These are phyloP conservation scores for Fraxinus pennsylvanica DNA, from an alignment of 257 asterid genomes.

Conservation along the genomic window DNA sequence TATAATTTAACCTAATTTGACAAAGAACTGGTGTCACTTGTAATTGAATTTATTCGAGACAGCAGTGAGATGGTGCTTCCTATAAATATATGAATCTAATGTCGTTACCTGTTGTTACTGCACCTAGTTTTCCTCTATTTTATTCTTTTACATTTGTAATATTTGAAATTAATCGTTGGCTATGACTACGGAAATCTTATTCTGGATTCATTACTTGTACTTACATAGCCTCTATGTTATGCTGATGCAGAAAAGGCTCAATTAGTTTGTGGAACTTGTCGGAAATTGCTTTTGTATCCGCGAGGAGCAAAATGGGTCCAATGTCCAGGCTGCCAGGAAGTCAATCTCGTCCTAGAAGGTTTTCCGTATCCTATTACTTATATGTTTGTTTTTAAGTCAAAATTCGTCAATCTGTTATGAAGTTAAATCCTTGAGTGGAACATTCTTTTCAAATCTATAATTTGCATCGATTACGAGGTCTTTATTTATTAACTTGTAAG, in stretches of 20 bases:
- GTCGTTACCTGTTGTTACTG: not conserved
- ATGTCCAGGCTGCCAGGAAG: constrained; percentile 78
- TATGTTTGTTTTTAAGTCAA: constrained; percentile 10
- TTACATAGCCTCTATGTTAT: constrained; percentile 12
- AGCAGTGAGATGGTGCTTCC: not conserved
- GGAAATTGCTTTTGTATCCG: constrained; percentile 67
- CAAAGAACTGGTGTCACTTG: not conserved
- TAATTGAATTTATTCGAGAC: not conserved
- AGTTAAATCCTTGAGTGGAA: constrained; percentile 6
- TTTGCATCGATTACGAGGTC: not conserved
- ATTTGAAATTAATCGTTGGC: not conserved
- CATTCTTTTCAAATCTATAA: not conserved
- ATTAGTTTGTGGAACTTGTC: constrained; percentile 92
- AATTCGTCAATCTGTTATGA: not conserved
- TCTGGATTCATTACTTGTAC: constrained; percentile 12
- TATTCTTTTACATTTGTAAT: not conserved
- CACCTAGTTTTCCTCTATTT: not conserved
- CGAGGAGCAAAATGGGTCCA: constrained; percentile 77
- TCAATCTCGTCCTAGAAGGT: constrained; percentile 91
- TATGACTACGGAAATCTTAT: not conserved
- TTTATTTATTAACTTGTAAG: not conserved
- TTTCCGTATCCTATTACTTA: constrained; percentile 7
- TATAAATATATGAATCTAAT: not conserved
- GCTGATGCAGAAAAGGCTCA: constrained; percentile 68
- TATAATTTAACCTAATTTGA: not conserved